Percentiles rank a stretch among this genome's conserved stretches.
Conservation (phyloP, 768 basidiomycete species). For the Hericium erinaceus region DNA sequence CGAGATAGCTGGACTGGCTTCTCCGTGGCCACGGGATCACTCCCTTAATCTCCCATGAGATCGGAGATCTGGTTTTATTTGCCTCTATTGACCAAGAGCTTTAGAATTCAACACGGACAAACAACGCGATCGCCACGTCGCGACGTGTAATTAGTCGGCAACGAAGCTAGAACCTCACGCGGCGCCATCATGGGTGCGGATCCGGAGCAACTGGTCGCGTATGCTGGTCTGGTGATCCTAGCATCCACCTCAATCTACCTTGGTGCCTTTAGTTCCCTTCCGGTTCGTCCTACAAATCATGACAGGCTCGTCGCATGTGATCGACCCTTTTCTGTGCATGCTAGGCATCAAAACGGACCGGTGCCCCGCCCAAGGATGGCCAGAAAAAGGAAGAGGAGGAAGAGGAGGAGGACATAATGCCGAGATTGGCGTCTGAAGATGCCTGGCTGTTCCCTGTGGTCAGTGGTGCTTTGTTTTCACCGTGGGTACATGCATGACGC, state of each 20-base stretch:
- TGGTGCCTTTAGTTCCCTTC: conserved; percentile 60
- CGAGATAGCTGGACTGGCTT: too few relatives aligned
- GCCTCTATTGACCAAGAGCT: conserved; percentile 17
- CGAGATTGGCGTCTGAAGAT: conserved; percentile 55
- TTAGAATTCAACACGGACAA: conserved; percentile 14
- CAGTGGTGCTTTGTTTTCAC: conserved; percentile 19
- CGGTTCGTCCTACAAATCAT: conserved; percentile 34
- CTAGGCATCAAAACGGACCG: conserved; percentile 9
- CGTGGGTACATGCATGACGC: too few relatives aligned
- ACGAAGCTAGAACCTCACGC: too few relatives aligned
- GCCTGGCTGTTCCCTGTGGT: conserved; percentile 75
- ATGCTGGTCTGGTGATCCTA: conserved; percentile 55
- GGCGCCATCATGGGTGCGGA: too few relatives aligned
- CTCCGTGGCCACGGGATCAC: background rate
- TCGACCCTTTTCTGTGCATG: background rate
- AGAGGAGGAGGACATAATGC: conserved; percentile 48
- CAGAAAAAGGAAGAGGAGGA: conserved; percentile 44
- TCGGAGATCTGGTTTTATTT: background rate
- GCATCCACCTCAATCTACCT: conserved; percentile 61
- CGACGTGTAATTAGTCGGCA: too few relatives aligned
- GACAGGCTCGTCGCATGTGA: background rate
- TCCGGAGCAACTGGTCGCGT: conserved; percentile 28
- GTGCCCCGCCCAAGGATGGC: conserved; percentile 14
- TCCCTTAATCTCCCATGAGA: background rate
- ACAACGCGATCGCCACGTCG: conserved; percentile 3